Conservation (phyloP, 1,139 yeast genomes). For the Diutina neorugosa region DNA sequence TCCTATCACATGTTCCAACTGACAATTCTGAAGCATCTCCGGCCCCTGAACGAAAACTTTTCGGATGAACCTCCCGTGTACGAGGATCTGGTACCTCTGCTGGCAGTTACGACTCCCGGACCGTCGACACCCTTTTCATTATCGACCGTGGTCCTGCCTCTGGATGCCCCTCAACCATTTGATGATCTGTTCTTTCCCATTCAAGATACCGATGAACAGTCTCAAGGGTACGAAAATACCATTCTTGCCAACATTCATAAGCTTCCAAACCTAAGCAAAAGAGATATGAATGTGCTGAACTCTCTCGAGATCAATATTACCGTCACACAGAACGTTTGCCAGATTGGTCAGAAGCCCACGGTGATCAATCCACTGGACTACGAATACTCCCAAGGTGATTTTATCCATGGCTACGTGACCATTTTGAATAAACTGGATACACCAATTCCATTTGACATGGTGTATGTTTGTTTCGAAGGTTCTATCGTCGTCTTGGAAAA, state of each 20-base stretch:
- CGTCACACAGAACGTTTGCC: conserved; percentile 31
- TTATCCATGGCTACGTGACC: conserved; percentile 25
- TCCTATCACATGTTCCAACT: conserved; percentile 36
- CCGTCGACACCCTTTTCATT: conserved; percentile 11
- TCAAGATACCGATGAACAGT: conserved; percentile 10
- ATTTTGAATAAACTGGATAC: conserved; percentile 19
- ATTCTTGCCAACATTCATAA: conserved; percentile 32
- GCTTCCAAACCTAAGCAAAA: conserved; percentile 22
- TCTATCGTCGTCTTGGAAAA: conserved; percentile 15
- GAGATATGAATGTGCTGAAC: conserved; percentile 16
- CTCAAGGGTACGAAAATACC: conserved; percentile 31
- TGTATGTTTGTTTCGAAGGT: conserved; percentile 25
- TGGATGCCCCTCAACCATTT: neutral
- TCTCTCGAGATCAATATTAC: conserved; percentile 20
- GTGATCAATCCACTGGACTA: conserved; percentile 17
- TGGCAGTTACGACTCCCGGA: conserved; percentile 9
- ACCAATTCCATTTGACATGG: conserved; percentile 28
- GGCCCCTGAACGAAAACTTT: conserved; percentile 29
- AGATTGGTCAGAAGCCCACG: conserved; percentile 25
- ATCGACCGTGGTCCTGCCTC: conserved; percentile 8
- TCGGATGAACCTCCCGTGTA: conserved; percentile 32
- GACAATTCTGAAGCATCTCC: conserved; percentile 27
- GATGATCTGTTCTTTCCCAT: conserved; percentile 5
- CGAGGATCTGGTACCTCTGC: conserved; percentile 19
- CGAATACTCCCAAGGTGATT: conserved; percentile 29